Evolutionary conservation across 1,139 yeast genomes (phyloP), one percentile per base, ranked within the genome.

Genomic region (Casaregolazyma suthepensis): DNA sequence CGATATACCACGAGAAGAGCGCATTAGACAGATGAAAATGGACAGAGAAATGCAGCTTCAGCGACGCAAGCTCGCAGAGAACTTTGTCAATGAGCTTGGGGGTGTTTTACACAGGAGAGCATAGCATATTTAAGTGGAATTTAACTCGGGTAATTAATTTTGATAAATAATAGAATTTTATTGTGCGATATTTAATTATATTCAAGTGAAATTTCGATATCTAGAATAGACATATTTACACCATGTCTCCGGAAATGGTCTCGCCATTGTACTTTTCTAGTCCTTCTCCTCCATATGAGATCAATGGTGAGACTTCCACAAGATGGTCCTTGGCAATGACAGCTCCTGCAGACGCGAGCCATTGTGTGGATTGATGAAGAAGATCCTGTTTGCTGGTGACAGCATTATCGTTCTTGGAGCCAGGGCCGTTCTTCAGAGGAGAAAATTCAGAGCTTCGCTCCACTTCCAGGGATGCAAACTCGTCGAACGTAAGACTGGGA

Each of bases 381-480:
- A 82, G 81, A 61, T 87, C 85, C 13, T 66, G 70, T 58, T 85
- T 80, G 60, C 96, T 88, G 1, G 96, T 83, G 58, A 83, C 85
- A 42, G 98, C 96, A 49, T 89, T 85, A 69, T 93, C 98, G 63
- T 81, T 83, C 22, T 76, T 74, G 17, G 95, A 80, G 20, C 93
- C 96, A 35, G 87, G 82, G 1, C 90, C 96, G 69, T 94, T 94
- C 67, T 94, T 94, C 68, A 94, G 79, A 2, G 99, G 99, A 19
- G 96, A 85, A 65, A 94, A 94, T 68, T 94, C 99, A 54, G 83
- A 83, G 3, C 73, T 60, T 68, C 99, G 81, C 46, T 82, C 86
- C 29, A 94, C 99, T 72, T 94, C 99, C 59, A 94, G 76, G 66
- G 96, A 88, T 1, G 96, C 99, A 68, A 94, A 94, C 63, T 80